Percentiles rank a stretch among this genome's conserved stretches.
Conservation (phyloP, 2,329 filamentous ascomycete species). For the Phialophora expanda region DNA sequence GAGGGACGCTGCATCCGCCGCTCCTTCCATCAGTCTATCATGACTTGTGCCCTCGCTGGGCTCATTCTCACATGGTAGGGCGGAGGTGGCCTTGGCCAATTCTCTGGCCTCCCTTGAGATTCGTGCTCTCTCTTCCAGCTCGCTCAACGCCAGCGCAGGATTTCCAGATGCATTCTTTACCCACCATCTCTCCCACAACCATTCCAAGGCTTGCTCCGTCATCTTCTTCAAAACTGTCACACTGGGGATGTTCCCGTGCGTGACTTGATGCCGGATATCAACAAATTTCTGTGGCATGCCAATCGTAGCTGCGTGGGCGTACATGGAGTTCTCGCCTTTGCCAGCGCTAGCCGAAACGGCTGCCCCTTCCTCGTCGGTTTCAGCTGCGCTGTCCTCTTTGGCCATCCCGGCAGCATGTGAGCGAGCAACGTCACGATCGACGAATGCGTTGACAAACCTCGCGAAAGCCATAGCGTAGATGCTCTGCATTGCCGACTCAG, state of each 20-base stretch:
- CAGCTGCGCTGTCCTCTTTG: slow-evolving; percentile 12
- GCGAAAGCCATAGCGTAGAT: slow-evolving; percentile 41
- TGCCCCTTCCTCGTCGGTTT: slow-evolving; percentile 14
- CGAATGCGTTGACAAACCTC: slow-evolving; percentile 41
- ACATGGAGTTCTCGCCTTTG: slow-evolving; percentile 39
- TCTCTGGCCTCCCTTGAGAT: slow-evolving; percentile 23
- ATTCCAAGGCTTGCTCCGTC: slow-evolving; percentile 68
- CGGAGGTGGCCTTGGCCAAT: not conserved
- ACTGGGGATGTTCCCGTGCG: slow-evolving; percentile 78
- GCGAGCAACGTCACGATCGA: slow-evolving; percentile 39
- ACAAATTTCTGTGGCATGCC: slow-evolving; percentile 66
- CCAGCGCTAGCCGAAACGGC: not conserved
- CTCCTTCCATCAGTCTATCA: not conserved
- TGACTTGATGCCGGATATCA: slow-evolving; percentile 79
- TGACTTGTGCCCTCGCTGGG: not conserved
- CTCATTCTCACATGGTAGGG: not conserved
- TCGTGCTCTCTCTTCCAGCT: slow-evolving; percentile 28
- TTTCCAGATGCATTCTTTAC: slow-evolving; percentile 34
- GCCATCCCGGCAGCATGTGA: slow-evolving; percentile 31
- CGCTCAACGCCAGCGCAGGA: slow-evolving; percentile 28
- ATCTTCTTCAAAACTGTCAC: slow-evolving; percentile 70
- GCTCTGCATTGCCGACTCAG: slow-evolving; percentile 37
- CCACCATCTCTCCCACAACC: slow-evolving; percentile 69
- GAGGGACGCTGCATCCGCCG: not conserved
- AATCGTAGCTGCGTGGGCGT: slow-evolving; percentile 37